A percentile compares a stretch with the other conserved stretches of the same genome.
phyloP scores from a whole-genome alignment of 2,329 filamentous ascomycete species.

The Cytospora leucostoma region DNA sequence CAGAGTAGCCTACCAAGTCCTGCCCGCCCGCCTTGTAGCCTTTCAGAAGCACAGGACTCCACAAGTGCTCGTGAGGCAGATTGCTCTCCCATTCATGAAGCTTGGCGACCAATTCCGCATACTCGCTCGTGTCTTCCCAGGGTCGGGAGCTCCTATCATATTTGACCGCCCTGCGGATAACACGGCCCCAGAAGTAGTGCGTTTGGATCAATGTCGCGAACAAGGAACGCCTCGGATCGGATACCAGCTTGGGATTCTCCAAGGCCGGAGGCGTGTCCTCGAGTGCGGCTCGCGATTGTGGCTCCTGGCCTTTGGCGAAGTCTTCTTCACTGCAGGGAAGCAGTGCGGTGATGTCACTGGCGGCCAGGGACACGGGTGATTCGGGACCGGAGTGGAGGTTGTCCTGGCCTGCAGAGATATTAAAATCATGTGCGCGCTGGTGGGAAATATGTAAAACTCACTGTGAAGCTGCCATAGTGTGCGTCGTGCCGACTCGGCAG shows the following conservation, averaged over 20 bases:
- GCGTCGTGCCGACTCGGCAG: slow-evolving; percentile 57
- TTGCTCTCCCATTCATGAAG: slow-evolving; percentile 51
- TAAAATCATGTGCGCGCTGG: background rate
- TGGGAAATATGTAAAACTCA: slow-evolving; percentile 29
- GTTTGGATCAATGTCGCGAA: slow-evolving; percentile 59
- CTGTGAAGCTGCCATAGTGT: slow-evolving; percentile 63
- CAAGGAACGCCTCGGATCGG: slow-evolving; percentile 49
- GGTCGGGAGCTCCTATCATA: slow-evolving; percentile 47
- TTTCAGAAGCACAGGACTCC: slow-evolving; percentile 45
- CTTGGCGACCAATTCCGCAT: slow-evolving; percentile 44
- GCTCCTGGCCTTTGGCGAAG: slow-evolving; percentile 51
- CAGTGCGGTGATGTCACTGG: slow-evolving; percentile 56
- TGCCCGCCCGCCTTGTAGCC: slow-evolving; percentile 50
- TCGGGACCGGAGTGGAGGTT: slow-evolving; percentile 56
- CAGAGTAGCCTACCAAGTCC: slow-evolving; percentile 46
- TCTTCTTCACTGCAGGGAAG: slow-evolving; percentile 56
- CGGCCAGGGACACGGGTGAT: slow-evolving; percentile 53
- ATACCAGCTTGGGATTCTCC: slow-evolving; percentile 46
- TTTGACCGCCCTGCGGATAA: slow-evolving; percentile 51
- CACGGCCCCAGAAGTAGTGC: slow-evolving; percentile 55
- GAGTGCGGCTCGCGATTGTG: slow-evolving; percentile 52
- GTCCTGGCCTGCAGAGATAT: slow-evolving; percentile 46
- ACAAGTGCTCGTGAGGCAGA: slow-evolving; percentile 51
- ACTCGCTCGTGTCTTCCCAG: slow-evolving; percentile 52
- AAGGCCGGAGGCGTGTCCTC: slow-evolving; percentile 54